Evolutionary conservation across 2,329 filamentous ascomycete species (phyloP), one percentile per base, ranked within the genome.

Genomic region (Calonectria pauciramosa): DNA sequence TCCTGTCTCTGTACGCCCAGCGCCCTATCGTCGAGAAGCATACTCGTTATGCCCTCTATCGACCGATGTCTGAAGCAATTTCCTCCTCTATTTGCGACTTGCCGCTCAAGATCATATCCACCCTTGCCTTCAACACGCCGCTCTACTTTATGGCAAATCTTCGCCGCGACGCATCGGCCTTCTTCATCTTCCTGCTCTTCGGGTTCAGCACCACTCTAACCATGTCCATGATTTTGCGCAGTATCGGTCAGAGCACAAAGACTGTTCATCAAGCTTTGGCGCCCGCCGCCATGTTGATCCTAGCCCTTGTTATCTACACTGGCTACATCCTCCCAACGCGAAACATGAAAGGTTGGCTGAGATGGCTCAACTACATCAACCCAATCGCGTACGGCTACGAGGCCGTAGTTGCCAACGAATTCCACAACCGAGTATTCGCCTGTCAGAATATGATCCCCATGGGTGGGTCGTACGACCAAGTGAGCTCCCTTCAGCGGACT

Each of bases 331-430:
- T 87, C n/a, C 82, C 81, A 8, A 77, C 87, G 3, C 82, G 41
- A 2, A 47, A 75, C 36, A 72, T 76, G 70, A 56, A 66, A 6
- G 75, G 18, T n/a, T 78, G 76, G 76, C n/a, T 76, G 18, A 64
- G 90, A 52, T 94, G 92, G 92, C 91, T 94, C 73, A 90, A 90
- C 74, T 93, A 91, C 78, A 84, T 93, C 54, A 89, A 93, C 73
- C 91, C 91, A 13, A 88, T 93, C 23, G 89, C 88, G 2, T 93
- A 93, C 76, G 90, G 64, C 1, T 78, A 75, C 36, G 78, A 80
- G 56, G 64, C 69, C 0, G 52, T 79, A 13, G 70, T 76, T 6
- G 66, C 68, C 11, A 76, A 73, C 32, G 75, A 76, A 79, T 77
- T 80, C n/a, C 56, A 59, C 16, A 51, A 67, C 9, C 47, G 74